Evolutionary conservation across 768 basidiomycete species (phyloP).

Genomic region (Pulveroboletus ravenelii): DNA sequence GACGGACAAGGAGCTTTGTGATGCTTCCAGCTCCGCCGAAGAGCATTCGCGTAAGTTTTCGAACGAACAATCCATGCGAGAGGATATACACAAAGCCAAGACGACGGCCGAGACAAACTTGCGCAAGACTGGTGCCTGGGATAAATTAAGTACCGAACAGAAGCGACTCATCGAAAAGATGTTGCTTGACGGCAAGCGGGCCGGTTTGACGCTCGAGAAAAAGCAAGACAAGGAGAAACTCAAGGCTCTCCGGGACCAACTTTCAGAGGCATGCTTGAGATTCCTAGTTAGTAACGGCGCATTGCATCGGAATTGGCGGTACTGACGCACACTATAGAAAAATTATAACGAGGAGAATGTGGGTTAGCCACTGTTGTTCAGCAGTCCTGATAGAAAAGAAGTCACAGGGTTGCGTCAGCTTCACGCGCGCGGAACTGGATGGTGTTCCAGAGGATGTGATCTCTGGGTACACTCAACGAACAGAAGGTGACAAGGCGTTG

Average conservation of each 20-base stretch:
- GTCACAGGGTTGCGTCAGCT: slow-evolving; percentile 52
- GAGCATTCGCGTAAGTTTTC: slow-evolving; percentile 59
- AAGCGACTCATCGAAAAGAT: slow-evolving; percentile 77
- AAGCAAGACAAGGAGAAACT: slow-evolving; percentile 50
- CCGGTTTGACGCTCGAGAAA: slow-evolving; percentile 70
- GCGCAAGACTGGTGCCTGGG: slow-evolving; percentile 54
- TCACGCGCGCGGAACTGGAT: slow-evolving; percentile 68
- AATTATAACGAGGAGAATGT: slow-evolving; percentile 89
- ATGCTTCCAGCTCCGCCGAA: slow-evolving; percentile 73
- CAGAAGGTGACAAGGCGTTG: slow-evolving; percentile 49
- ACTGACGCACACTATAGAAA: slow-evolving; percentile 45
- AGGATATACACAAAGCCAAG: slow-evolving; percentile 74
- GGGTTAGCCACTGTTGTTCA: slow-evolving; percentile 9
- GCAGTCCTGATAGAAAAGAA: not conserved
- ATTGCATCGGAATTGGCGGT: slow-evolving; percentile 32
- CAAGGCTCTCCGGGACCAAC: slow-evolving; percentile 64
- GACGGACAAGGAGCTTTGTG: slow-evolving; percentile 63
- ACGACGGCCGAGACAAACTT: slow-evolving; percentile 64
- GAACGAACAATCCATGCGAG: slow-evolving; percentile 73
- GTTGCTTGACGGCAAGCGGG: slow-evolving; percentile 73
- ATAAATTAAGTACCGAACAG: slow-evolving; percentile 61
- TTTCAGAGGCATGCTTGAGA: slow-evolving; percentile 71
- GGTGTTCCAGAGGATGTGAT: slow-evolving; percentile 78
- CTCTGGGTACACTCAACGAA: slow-evolving; percentile 65
- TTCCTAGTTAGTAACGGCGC: slow-evolving; percentile 46